phyloP scores from a whole-genome alignment of 2,329 filamentous ascomycete species.

The Ramichloridium luteum region DNA sequence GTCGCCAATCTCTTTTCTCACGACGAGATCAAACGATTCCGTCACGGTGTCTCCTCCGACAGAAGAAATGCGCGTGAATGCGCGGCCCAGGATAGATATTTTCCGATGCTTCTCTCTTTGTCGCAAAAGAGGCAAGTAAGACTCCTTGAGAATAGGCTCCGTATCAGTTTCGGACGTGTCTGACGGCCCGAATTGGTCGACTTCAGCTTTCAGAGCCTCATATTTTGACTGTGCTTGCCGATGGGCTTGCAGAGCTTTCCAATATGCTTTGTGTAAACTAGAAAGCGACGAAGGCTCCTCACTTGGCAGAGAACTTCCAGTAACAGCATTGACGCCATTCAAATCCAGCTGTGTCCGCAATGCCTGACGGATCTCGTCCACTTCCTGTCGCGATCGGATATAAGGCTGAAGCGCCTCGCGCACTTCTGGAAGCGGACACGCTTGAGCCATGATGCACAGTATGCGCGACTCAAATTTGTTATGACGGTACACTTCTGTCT shows the following conservation, averaged over 20 bases:
- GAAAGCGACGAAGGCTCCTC: slow-evolving; percentile 11
- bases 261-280: slow-evolving; percentile 22
- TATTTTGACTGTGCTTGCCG: slow-evolving; percentile 18
- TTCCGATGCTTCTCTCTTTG: slow-evolving; percentile 19
- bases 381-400: slow-evolving; percentile 21
- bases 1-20: slow-evolving; percentile 18
- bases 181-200: slow-evolving; percentile 10
- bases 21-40: slow-evolving; percentile 17
- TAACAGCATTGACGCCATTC: slow-evolving; percentile 1
- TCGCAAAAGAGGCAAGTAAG: slow-evolving; percentile 16
- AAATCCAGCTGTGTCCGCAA: slow-evolving; percentile 18
- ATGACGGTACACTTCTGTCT: no score
- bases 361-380: slow-evolving; percentile 15
- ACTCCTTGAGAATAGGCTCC: slow-evolving; percentile 9
- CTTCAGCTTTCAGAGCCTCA: slow-evolving; percentile 20
- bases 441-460: no score
- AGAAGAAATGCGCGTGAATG: slow-evolving; percentile 11
- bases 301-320: neutral
- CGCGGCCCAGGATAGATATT: slow-evolving; percentile 18
- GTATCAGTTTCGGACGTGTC: slow-evolving; percentile 1
- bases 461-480: no score
- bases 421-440: slow-evolving; percentile 21
- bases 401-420: slow-evolving; percentile 19
- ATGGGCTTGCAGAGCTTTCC: slow-evolving; percentile 21
- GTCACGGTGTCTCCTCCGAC: slow-evolving; percentile 9